Base-by-base conservation (phyloP, 2,329 filamentous ascomycete genomes). In the Cordyceps tenuipes region DNA sequence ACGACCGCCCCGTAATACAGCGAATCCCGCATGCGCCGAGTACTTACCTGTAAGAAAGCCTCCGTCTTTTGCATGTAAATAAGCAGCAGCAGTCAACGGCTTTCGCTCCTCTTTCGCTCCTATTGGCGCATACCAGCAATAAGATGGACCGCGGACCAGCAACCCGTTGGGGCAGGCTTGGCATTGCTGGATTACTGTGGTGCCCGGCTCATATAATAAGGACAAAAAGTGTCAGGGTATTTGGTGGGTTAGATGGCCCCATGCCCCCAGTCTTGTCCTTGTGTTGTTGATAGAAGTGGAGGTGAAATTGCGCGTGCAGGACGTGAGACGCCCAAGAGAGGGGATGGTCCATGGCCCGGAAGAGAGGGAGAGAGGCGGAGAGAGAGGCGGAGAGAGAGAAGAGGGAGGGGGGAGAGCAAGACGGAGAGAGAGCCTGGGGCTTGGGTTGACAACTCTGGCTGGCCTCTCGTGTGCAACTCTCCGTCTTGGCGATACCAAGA, bases 81-180 rank as follows among this genome's bases (percentile, higher is more conserved):
- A 51, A 58, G 56, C 56, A 44, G 48, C 56, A n/a, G 44, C 52
- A 12, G 26, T 29, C 6, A 3, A 43, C 56, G 56, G 56, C 56
- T 58, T 52, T 58, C 56, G 56, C 56, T 21, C 10, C 6, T 9
- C 34, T 36, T 9, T 36, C 34, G 31, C 4, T 44, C 26, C 34
- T 21, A 47, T 51, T 36, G 56, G 56, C 56, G 26, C 31, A 43
- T 58, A 52, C 26, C 26, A 29, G 26, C 6, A 29, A 29, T 6
- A 29, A 29, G 56, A 51, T 51, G 39, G n/a, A 26, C 39, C 51
- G 56, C 56, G 56, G 56, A 58, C 52, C 56, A 46, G 47, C 56
- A 46, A 46, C 39, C 56, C 47, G 47, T 47, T 15, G 47, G 34
- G 17, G 56, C 47, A 50, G 10, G 9, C 56, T 51, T 52, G 56